Evolutionary conservation across 1,139 yeast species (phyloP).

Genomic region (Geotrichum aggregatum): DNA sequence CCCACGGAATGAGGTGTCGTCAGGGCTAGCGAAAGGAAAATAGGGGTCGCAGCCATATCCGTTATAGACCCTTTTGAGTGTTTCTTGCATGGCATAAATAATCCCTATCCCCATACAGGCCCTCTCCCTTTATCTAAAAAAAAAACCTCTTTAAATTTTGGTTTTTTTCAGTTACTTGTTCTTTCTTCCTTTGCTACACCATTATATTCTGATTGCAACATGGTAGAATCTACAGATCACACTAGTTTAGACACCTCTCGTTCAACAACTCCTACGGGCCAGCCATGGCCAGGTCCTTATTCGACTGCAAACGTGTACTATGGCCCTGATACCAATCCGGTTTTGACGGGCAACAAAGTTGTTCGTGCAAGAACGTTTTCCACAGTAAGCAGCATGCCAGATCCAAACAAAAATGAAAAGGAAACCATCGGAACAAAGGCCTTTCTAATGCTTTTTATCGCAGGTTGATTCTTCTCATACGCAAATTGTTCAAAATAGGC

Average conservation of each 20-base stretch:
- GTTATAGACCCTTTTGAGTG: too few relatives aligned
- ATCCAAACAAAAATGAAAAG: too few relatives aligned
- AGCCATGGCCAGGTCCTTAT: constrained; percentile 48
- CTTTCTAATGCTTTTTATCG: neutral
- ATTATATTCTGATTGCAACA: neutral
- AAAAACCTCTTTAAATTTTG: neutral
- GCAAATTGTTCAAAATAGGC: constrained; percentile 8
- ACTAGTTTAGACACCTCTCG: neutral
- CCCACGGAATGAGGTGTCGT: too few relatives aligned
- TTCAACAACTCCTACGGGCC: neutral
- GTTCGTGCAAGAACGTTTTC: constrained; percentile 32
- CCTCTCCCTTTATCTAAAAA: neutral
- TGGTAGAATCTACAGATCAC: neutral
- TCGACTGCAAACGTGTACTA: constrained; percentile 67
- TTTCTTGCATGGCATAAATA: neutral
- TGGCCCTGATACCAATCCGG: constrained; percentile 59
- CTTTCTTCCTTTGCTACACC: neutral
- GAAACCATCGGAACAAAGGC: too few relatives aligned
- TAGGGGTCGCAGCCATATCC: too few relatives aligned
- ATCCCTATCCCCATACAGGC: neutral
- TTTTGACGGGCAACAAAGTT: constrained; percentile 34
- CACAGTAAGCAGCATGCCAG: constrained; percentile 23
- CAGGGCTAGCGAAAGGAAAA: too few relatives aligned
- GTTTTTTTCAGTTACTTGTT: neutral
- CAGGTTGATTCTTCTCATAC: constrained; percentile 16